These are phyloP conservation scores for Tinospora cordifolia DNA, from an alignment of 164 flowering plant species.

Conservation along the genomic window DNA sequence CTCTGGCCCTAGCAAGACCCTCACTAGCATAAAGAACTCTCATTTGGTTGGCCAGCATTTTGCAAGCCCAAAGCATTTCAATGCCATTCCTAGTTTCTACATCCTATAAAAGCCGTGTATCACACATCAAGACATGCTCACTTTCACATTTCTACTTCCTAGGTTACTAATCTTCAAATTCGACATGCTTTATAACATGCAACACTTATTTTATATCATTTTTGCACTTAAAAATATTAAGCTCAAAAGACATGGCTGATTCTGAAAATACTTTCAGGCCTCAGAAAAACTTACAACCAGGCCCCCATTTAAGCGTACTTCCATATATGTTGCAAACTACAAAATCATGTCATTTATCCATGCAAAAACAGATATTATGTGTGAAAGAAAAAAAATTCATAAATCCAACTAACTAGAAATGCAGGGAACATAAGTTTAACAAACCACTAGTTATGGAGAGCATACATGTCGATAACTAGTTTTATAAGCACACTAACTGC, in stretches of 20 bases:
- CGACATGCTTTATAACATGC: not conserved
- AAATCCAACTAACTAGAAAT: not conserved
- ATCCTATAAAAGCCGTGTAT: not conserved
- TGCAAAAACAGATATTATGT: not conserved
- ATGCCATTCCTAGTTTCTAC: not conserved
- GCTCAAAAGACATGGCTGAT: not conserved
- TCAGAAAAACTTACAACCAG: not conserved
- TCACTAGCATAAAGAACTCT: not conserved
- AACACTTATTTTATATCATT: not conserved
- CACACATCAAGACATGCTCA: not conserved
- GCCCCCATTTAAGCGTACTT: not conserved
- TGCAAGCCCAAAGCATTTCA: not conserved
- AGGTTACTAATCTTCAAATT: not conserved
- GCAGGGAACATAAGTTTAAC: conserved; percentile 7
- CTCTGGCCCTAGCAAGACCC: no score
- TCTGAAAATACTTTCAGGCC: not conserved
- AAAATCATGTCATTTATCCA: not conserved
- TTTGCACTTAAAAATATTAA: not conserved
- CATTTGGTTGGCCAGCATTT: not conserved
- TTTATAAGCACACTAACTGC: conserved; percentile 97
- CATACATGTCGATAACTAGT: conserved; percentile 99
- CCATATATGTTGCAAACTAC: not conserved
- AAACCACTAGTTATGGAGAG: conserved; percentile 15
- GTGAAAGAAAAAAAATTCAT: not conserved
- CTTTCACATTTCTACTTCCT: not conserved